These are phyloP conservation scores for Candida lessepsii DNA, from an alignment of 805 yeast genomes.

Conservation along the genomic window DNA sequence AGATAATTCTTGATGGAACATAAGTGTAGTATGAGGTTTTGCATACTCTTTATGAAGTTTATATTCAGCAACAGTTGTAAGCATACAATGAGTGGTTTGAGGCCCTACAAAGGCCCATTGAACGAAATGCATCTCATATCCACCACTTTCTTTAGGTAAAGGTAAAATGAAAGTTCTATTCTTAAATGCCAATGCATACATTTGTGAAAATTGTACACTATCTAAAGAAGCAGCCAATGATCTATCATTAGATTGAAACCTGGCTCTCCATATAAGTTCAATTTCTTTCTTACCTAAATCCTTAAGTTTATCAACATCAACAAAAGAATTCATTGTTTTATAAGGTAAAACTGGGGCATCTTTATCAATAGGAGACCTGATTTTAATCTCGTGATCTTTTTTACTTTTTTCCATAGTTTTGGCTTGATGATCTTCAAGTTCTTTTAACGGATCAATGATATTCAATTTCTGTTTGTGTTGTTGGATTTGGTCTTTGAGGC, in stretches of 20 bases:
- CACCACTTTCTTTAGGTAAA: constrained; percentile 61
- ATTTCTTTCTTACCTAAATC: constrained; percentile 60
- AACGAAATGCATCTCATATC: constrained; percentile 81
- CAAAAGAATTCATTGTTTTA: constrained; percentile 68
- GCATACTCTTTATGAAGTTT: constrained; percentile 90
- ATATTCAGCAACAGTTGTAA: constrained; percentile 89
- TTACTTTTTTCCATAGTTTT: constrained; percentile 23
- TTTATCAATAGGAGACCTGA: constrained; percentile 34
- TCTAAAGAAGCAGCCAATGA: constrained; percentile 66
- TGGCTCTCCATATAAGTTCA: constrained; percentile 84
- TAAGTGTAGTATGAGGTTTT: constrained; percentile 88
- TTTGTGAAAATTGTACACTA: constrained; percentile 54
- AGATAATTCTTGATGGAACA: constrained; percentile 78
- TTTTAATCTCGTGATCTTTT: constrained; percentile 28
- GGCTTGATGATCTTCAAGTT: constrained; percentile 52
- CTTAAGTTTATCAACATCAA: constrained; percentile 65
- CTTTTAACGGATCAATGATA: constrained; percentile 67
- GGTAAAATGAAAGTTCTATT: constrained; percentile 90
- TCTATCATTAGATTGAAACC: constrained; percentile 63
- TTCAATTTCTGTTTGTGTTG: constrained; percentile 53
- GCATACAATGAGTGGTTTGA: constrained; percentile 79
- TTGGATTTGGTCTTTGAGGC: constrained; percentile 60
- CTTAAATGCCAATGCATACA: constrained; percentile 63
- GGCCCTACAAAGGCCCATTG: constrained; percentile 93
- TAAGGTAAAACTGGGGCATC: constrained; percentile 49